phyloP scores from a whole-genome alignment of 2,329 filamentous ascomycete genomes.

The Ophiosphaerella korrae region DNA sequence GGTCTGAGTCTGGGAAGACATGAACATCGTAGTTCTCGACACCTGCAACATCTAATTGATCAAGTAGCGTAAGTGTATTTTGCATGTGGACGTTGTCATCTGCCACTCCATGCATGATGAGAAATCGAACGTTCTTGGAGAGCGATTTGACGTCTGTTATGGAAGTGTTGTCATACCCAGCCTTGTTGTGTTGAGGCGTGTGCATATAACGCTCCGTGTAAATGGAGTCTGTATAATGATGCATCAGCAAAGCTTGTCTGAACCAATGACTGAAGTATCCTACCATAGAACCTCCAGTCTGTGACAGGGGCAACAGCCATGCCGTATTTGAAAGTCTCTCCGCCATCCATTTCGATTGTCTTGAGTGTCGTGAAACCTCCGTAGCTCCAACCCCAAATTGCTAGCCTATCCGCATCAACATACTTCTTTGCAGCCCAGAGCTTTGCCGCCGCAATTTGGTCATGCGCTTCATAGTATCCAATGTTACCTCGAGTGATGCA shows the following conservation, averaged over 20 bases:
- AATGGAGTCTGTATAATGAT: constrained; percentile 66
- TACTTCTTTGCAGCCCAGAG: constrained; percentile 82
- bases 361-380: constrained; percentile 96
- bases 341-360: constrained; percentile 88
- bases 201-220: constrained; percentile 99
- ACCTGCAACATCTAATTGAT: constrained; percentile 78
- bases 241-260: background rate
- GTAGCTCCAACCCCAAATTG: constrained; percentile 99
- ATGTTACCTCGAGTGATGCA: constrained; percentile 83
- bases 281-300: constrained; percentile 90
- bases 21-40: constrained; percentile 97
- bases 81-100: constrained; percentile 99
- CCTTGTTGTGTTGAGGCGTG: constrained; percentile 79
- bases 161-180: constrained; percentile 76
- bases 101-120: constrained; percentile 94
- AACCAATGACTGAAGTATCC: constrained; percentile 1
- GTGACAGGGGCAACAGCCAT: constrained; percentile 99
- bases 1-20: constrained; percentile 94
- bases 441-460: constrained; percentile 90
- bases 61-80: constrained; percentile 85
- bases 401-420: constrained; percentile 79
- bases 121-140: constrained; percentile 78
- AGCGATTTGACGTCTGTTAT: constrained; percentile 78
- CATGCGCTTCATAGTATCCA: constrained; percentile 81
- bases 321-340: constrained; percentile 89